phyloP scores from a whole-genome alignment of 2,329 filamentous ascomycete species.

The Colletotrichum endophyticum region DNA sequence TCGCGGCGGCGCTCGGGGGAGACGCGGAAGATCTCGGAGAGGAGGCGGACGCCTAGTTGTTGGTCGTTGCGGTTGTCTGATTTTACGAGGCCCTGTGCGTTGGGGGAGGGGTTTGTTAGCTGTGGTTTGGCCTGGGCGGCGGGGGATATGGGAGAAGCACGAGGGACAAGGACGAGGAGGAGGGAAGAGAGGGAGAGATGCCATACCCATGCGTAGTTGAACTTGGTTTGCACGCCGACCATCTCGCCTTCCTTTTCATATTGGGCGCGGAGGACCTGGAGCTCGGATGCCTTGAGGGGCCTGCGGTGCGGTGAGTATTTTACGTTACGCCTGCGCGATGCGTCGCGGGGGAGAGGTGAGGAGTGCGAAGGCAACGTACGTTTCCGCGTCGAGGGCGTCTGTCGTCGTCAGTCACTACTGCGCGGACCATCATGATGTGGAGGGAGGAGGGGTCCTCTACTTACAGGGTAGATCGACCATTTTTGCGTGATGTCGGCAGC shows the following conservation, averaged over 20 bases:
- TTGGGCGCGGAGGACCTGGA: slow-evolving; percentile 89
- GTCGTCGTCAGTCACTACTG: slow-evolving; percentile 22
- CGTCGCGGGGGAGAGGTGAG: not conserved
- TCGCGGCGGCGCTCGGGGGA: slow-evolving; percentile 92
- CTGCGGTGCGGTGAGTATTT: slow-evolving; percentile 45
- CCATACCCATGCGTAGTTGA: slow-evolving; percentile 97
- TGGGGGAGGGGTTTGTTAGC: not conserved
- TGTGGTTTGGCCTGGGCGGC: not conserved
- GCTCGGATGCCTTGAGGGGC: slow-evolving; percentile 88
- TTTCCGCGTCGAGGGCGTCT: slow-evolving; percentile 99
- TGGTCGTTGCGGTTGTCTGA: slow-evolving; percentile 84
- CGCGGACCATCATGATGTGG: not conserved
- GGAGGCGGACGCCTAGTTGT: slow-evolving; percentile 90
- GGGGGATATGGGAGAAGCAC: not conserved
- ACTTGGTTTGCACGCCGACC: slow-evolving; percentile 97
- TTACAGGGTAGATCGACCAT: slow-evolving; percentile 58
- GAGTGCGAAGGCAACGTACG: slow-evolving; percentile 54
- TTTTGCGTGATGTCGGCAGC: slow-evolving; percentile 22
- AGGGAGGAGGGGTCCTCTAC: slow-evolving; percentile 21
- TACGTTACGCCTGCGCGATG: not conserved
- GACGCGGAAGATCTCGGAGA: slow-evolving; percentile 95
- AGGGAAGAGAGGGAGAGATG: not conserved
- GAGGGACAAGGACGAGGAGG: not conserved
- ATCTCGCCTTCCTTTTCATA: slow-evolving; percentile 98
- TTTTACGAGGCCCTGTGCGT: slow-evolving; percentile 85